These are phyloP conservation scores for Teratosphaeria nubilosa DNA, from an alignment of 2,329 filamentous ascomycete genomes.

Conservation along the genomic window DNA sequence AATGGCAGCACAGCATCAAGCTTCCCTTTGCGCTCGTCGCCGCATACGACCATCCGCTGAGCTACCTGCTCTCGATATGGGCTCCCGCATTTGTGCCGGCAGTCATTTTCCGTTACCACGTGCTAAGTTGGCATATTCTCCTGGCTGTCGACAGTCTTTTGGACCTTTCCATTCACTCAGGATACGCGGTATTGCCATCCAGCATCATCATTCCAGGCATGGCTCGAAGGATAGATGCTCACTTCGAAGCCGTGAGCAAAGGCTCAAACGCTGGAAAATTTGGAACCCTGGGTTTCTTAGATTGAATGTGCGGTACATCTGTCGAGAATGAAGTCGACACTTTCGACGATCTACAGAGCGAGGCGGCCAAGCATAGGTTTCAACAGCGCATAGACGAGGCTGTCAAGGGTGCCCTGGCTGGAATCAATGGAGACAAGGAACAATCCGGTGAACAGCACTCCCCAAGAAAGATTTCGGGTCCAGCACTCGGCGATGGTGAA, in stretches of 20 bases:
- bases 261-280: conserved; percentile 26
- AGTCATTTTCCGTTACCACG: conserved; percentile 55
- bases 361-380: conserved; percentile 46
- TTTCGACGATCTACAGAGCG: conserved; percentile 44
- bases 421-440: not conserved
- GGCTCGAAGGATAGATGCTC: conserved; percentile 47
- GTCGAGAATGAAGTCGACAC: conserved; percentile 40
- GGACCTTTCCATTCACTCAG: conserved; percentile 57
- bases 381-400: conserved; percentile 32
- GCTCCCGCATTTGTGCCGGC: conserved; percentile 58
- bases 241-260: conserved; percentile 36
- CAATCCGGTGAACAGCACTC: not conserved
- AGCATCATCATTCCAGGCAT: conserved; percentile 49
- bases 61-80: conserved; percentile 53
- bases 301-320: conserved; percentile 50
- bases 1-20: conserved; percentile 49
- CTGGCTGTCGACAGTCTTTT: conserved; percentile 54
- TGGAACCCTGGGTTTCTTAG: conserved; percentile 48
- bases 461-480: not conserved
- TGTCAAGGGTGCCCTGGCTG: conserved; percentile 21
- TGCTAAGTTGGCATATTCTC: conserved; percentile 62
- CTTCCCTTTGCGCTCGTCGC: conserved; percentile 54
- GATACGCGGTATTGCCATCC: conserved; percentile 53
- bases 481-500: not conserved
- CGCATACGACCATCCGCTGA: conserved; percentile 58